phyloP scores from a whole-genome alignment of 2,329 filamentous ascomycete genomes.

The Fusarium pseudocircinatum region DNA sequence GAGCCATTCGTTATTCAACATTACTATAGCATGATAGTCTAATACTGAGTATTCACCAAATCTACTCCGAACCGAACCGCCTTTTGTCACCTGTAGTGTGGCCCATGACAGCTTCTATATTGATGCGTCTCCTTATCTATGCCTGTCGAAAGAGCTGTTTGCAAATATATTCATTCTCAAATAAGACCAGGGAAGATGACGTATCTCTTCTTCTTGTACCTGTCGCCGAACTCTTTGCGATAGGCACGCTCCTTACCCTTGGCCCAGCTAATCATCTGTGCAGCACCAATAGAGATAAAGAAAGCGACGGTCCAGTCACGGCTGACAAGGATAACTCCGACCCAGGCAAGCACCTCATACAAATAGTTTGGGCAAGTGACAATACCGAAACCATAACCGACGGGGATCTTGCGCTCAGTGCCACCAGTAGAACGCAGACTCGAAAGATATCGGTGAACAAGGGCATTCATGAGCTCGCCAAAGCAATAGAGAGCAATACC shows the following conservation, averaged over 20 bases:
- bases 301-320: slow-evolving; percentile 80
- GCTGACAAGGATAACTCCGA: slow-evolving; percentile 81
- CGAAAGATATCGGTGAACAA: slow-evolving; percentile 81
- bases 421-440: slow-evolving; percentile 80
- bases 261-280: slow-evolving; percentile 88
- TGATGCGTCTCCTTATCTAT: not conserved
- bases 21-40: not conserved
- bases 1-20: not conserved
- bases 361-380: slow-evolving; percentile 99
- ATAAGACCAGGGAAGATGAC: slow-evolving; percentile 82
- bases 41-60: slow-evolving; percentile 2
- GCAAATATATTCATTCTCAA: slow-evolving; percentile 50
- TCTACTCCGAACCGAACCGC: not conserved
- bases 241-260: slow-evolving; percentile 92
- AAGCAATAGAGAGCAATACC: slow-evolving; percentile 79
- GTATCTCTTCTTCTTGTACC: slow-evolving; percentile 94
- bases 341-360: slow-evolving; percentile 89
- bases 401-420: slow-evolving; percentile 87
- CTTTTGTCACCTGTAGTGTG: not conserved
- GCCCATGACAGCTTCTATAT: not conserved
- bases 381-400: slow-evolving; percentile 81
- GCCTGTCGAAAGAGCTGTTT: not conserved
- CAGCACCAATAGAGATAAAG: slow-evolving; percentile 77
- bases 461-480: slow-evolving; percentile 82
- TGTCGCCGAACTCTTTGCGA: slow-evolving; percentile 88